Conservation (phyloP, 2,329 filamentous ascomycete species). For the Xylariales sp. region DNA sequence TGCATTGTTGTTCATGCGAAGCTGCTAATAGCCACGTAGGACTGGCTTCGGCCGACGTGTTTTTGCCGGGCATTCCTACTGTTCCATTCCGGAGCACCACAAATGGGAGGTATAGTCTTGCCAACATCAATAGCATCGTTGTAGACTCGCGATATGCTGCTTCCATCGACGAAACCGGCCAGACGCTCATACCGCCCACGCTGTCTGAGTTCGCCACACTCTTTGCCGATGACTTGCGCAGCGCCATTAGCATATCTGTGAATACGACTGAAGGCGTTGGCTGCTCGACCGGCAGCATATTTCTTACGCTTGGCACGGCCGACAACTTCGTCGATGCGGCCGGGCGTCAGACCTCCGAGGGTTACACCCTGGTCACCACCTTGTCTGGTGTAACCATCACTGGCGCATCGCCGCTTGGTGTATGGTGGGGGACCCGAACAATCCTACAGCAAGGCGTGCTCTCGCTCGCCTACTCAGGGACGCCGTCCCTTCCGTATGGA, state of each 20-base stretch:
- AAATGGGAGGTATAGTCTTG: slow-evolving; percentile 23
- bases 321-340: slow-evolving; percentile 38
- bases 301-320: slow-evolving; percentile 40
- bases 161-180: slow-evolving; percentile 36
- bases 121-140: slow-evolving; percentile 30
- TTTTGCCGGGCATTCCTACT: slow-evolving; percentile 28
- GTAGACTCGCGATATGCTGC: slow-evolving; percentile 39
- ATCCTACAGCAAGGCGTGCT: slow-evolving; percentile 47
- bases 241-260: slow-evolving; percentile 25
- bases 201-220: slow-evolving; percentile 41
- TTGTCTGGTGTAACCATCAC: slow-evolving; percentile 37
- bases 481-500: slow-evolving; percentile 36
- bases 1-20: background rate
- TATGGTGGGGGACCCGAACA: slow-evolving; percentile 55
- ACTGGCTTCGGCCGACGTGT: background rate
- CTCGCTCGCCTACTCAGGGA: slow-evolving; percentile 10
- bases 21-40: too few relatives aligned
- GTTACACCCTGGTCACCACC: slow-evolving; percentile 40
- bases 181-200: slow-evolving; percentile 48
- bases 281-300: slow-evolving; percentile 28
- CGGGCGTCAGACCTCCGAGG: slow-evolving; percentile 42
- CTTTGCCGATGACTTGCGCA: slow-evolving; percentile 34
- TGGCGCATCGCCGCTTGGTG: slow-evolving; percentile 50
- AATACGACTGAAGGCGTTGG: slow-evolving; percentile 19
- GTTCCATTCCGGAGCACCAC: slow-evolving; percentile 25